Evolutionary conservation across 306 rosid species (phyloP), one percentile per base, ranked within the genome.

Genomic region (Vigna trinervia): DNA sequence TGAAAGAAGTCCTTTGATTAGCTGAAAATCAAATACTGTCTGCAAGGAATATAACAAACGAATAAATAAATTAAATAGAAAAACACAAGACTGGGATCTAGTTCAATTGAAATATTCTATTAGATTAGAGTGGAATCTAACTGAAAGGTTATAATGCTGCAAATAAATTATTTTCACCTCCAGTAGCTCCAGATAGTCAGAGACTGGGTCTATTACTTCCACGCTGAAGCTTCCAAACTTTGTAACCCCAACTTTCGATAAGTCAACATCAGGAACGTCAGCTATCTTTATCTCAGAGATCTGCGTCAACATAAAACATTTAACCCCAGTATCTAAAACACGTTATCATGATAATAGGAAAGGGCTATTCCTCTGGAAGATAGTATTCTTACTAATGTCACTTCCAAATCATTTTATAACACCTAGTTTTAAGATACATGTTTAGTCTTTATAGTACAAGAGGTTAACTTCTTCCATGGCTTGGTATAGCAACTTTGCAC

Each of bases 161-260:
- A 76, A 59, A 62, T 30, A 6, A 38, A 80, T 67, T 30, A 82
- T 82, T 66, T 80, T 77, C 74, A 92, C 99, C 99, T 92, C 94
- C 86, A 96, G 47, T 62, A 92, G 85, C 84, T 92, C 99, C 87
- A 92, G 78, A 86, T 96, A 96, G 77, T 96, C 98, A 75, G 96
- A 86, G 78, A 96, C 99, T 5, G 96, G 92, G 76, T 92, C 93
- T 69, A 96, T 74, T 63, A 96, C 99, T 88, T 96, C 99, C 73
- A 92, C 98, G 58, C 75, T 84, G 86, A 90, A 96, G 81, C 88
- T 89, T 79, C 94, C 97, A 45, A 48, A 85, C 78, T 87, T 86
- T 11, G 94, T 85, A 77, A 89, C 92, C 69, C 96, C 98, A 77
- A 84, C 71, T 50, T 69, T 73, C 47, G 99, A 91, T 80, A 96